Evolutionary conservation across 2,329 filamentous ascomycete species (phyloP), one percentile per base, ranked within the genome.

Genomic region (Dothiorella sarmentorum): DNA sequence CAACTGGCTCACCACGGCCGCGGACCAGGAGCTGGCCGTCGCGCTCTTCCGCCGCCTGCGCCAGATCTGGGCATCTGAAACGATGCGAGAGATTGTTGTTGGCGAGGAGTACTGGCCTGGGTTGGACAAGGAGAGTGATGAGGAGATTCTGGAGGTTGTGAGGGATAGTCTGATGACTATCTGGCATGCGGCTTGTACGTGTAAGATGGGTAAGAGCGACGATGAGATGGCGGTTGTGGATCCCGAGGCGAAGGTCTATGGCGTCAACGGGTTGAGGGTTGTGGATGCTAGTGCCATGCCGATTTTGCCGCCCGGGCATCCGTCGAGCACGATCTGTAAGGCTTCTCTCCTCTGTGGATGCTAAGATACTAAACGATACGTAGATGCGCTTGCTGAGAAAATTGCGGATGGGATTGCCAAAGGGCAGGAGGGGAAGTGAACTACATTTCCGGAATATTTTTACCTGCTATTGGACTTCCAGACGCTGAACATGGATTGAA

Each of bases 201-300:
- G 66, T n/a, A 67, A 64, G 63, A 74, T 76, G 73, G 73, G 73
- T 2, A 69, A 61, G 59, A 53, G 56, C 4, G 67, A 68, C 2
- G 69, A 76, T 56, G 56, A 61, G 7, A 64, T 63, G 20, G 72
- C 71, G 1, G 73, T 74, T 27, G 71, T 77, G 15, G 73, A 76
- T 61, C 63, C 64, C 2, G 64, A 66, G 29, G 73, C 69, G 22
- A 67, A 65, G 37, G 75, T 78, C 20, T 67, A 67, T 55, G 74
- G 74, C 1, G 67, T 74, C 6, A 57, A 72, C 26, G 68, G 69
- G 1, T 56, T 77, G 38, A 64, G 75, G 22, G 70, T 77, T 1
- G 73, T 74, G 17, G 75, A 77, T 64, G 67, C 69, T 5, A 63
- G 61, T 17, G 62, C 64, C 18, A 68, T 74, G 31, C 62, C 71